Evolutionary conservation across 768 basidiomycete genomes (phyloP).

Genomic region (Panellus pusillus): DNA sequence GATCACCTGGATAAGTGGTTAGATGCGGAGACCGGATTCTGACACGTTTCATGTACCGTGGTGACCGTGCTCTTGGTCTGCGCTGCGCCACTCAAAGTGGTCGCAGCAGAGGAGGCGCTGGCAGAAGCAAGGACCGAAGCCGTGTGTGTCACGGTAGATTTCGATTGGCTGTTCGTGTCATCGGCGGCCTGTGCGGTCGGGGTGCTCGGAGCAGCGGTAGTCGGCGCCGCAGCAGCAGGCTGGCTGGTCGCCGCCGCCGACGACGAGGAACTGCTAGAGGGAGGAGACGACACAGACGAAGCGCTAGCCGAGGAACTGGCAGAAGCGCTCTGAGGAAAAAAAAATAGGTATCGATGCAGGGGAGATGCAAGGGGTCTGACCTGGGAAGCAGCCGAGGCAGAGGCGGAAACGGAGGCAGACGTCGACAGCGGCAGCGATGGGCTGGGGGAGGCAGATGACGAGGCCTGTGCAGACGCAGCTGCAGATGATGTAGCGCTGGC

Average conservation of each 20-base stretch:
- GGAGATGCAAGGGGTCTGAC: neutral
- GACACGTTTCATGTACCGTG: conserved; percentile 32
- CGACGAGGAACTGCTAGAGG: neutral
- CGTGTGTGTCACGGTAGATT: conserved; percentile 24
- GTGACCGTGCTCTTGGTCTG: conserved; percentile 42
- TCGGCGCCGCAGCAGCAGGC: conserved; percentile 13
- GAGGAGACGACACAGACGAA: conserved; percentile 5
- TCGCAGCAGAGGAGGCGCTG: conserved; percentile 28
- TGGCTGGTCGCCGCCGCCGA: neutral
- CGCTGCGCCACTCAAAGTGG: conserved; percentile 26
- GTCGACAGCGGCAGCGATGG: no score
- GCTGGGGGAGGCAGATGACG: conserved; percentile 8
- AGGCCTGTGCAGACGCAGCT: conserved; percentile 12
- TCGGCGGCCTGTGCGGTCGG: neutral
- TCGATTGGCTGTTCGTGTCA: conserved; percentile 21
- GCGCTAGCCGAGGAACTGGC: conserved; percentile 16
- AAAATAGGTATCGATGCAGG: neutral
- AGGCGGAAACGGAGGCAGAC: conserved; percentile 15
- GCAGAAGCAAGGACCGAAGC: conserved; percentile 27
- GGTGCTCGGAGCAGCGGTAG: conserved; percentile 1
- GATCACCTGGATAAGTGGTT: conserved; percentile 33
- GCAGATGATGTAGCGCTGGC: conserved; percentile 13
- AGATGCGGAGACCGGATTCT: no score
- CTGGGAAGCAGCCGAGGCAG: conserved; percentile 11
- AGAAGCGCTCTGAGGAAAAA: conserved; percentile 5